Percentiles rank a stretch among this genome's conserved stretches.
Conservation (phyloP, 2,329 filamentous ascomycete genomes). For the Apiospora malaysiana region DNA sequence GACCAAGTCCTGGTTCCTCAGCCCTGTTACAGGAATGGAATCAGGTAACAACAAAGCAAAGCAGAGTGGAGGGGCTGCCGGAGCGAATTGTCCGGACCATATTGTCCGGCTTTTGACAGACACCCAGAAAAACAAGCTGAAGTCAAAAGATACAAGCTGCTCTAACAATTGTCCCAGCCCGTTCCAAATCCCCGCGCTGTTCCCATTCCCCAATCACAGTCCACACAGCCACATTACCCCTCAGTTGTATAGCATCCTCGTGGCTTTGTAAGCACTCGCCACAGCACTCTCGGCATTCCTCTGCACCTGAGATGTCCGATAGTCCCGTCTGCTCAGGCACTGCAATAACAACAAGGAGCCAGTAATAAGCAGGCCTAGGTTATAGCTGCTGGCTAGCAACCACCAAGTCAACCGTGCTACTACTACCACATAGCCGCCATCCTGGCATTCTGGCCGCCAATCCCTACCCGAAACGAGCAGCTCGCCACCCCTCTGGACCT, state of each 20-base stretch:
- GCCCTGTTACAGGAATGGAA: not conserved
- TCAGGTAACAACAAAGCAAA: not conserved
- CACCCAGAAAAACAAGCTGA: not conserved
- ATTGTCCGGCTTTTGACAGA: not conserved
- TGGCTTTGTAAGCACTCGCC: not conserved
- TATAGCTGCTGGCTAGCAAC: not conserved
- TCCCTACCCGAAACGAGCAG: constrained; percentile 3
- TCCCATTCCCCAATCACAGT: not conserved
- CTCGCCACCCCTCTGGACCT: not conserved
- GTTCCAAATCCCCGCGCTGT: no score
- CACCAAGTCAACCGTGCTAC: no score
- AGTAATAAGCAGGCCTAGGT: not conserved
- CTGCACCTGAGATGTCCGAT: not conserved
- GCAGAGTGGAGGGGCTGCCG: not conserved
- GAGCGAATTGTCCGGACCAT: not conserved
- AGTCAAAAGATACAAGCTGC: constrained; percentile 27
- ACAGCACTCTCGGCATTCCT: constrained; percentile 7
- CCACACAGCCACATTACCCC: not conserved
- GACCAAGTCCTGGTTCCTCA: not conserved
- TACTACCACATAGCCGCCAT: not conserved
- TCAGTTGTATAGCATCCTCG: not conserved
- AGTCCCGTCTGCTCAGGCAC: not conserved
- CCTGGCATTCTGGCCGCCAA: not conserved
- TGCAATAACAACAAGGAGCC: not conserved
- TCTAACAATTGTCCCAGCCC: constrained; percentile 31